Percentiles rank a stretch among this genome's conserved stretches.
These are phyloP conservation scores for Exophiala alcalophila DNA, from an alignment of 2,329 filamentous ascomycete genomes.

Conservation along the genomic window DNA sequence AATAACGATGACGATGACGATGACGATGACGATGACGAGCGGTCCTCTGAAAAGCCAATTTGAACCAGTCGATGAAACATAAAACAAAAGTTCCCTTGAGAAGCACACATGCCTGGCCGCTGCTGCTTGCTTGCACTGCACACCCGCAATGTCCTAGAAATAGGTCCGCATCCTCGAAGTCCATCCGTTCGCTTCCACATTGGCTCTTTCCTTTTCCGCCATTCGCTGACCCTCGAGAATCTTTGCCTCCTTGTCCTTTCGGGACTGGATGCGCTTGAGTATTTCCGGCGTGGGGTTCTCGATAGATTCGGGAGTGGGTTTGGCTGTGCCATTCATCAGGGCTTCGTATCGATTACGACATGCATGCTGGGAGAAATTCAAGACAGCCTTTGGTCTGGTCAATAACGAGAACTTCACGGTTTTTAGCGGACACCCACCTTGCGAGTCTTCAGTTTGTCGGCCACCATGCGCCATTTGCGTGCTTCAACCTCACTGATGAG, in stretches of 20 bases:
- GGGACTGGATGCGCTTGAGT: slow-evolving; percentile 28
- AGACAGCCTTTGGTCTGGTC: slow-evolving; percentile 30
- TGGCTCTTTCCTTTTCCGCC: slow-evolving; percentile 12
- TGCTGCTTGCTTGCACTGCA: too few relatives aligned
- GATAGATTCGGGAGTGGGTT: slow-evolving; percentile 42
- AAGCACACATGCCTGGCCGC: slow-evolving; percentile 4
- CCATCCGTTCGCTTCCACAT: slow-evolving; percentile 28
- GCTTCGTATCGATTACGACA: slow-evolving; percentile 45
- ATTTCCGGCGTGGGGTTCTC: slow-evolving; percentile 24
- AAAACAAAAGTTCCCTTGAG: slow-evolving; percentile 7
- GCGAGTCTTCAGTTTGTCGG: slow-evolving; percentile 42
- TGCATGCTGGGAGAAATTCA: slow-evolving; percentile 47
- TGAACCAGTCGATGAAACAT: too few relatives aligned
- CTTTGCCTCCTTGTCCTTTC: slow-evolving; percentile 22
- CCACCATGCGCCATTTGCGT: slow-evolving; percentile 46
- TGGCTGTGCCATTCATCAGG: slow-evolving; percentile 44
- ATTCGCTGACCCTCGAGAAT: slow-evolving; percentile 18
- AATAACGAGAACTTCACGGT: slow-evolving; percentile 13
- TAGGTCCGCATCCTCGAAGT: slow-evolving; percentile 22
- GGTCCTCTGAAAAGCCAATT: too few relatives aligned
- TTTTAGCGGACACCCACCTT: slow-evolving; percentile 27
- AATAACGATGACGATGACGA: too few relatives aligned
- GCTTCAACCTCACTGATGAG: slow-evolving; percentile 41
- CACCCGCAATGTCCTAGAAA: too few relatives aligned
- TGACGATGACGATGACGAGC: too few relatives aligned